Evolutionary conservation across 768 basidiomycete species (phyloP), one percentile per base, ranked within the genome.

Genomic region (Postia placenta): DNA sequence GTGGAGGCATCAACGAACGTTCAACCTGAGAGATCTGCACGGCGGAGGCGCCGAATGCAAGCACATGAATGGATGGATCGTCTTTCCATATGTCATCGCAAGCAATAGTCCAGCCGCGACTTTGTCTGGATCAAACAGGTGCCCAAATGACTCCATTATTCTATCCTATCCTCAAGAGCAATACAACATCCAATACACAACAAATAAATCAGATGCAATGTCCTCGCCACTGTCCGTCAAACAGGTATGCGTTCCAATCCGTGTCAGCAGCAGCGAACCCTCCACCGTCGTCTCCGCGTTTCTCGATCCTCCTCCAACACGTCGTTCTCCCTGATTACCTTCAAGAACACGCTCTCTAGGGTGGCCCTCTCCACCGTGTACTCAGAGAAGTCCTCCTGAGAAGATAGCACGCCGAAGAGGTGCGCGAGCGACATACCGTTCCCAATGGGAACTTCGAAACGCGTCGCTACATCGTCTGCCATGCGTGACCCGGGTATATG

Each of bases 401-500:
- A 67, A 0, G 80, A 73, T 2, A 86, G 69, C 22, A 73, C 61
- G 48, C 71, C 72, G 67, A 86, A 87, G 5, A 87, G 71, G 23
- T 71, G 67, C 1, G 81, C 74, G 12, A 87, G 70, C 4, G 84
- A 71, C 56, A 79, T 63, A 0, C 69, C 71, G 2, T 42, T 47
- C 3, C 50, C 55, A 5, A 86, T 71, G 7, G 85, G 83, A 7
- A 87, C 83, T 59, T 87, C 83, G 60, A 86, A 87, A 1, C 84
- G 78, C 1, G 84, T 85, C 1, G 83, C 84, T 14, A 87, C 83
- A 56, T 87, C 85, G 54, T 87, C 83, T 4, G 79, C 80, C 69
- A 79, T 76, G 3, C 77, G 73, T 14, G 82, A 74, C 6, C 80
- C 81, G 2, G 85, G 83, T 54, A 79, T 78, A 3, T 64, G 71